Conservation (phyloP, 148 eudicot genomes). For the Rhododendron griersonianum region DNA sequence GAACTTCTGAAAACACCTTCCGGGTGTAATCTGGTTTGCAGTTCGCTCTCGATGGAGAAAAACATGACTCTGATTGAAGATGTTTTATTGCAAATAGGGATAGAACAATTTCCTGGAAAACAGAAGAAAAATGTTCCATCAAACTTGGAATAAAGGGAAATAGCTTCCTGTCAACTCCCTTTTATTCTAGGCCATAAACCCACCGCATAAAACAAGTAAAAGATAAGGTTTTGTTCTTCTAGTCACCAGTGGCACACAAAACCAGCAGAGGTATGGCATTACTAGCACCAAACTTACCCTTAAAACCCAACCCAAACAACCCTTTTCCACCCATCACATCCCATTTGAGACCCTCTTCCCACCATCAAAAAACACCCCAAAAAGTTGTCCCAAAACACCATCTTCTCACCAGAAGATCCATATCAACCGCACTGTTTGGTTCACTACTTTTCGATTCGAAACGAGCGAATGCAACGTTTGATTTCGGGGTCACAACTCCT, state of each 20-base stretch:
- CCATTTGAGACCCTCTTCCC: background rate
- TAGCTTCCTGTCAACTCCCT: background rate
- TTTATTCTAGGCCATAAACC: background rate
- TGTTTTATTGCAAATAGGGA: background rate
- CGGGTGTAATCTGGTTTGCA: background rate
- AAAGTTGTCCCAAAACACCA: background rate
- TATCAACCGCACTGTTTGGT: background rate
- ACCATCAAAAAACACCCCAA: background rate
- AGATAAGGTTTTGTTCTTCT: background rate
- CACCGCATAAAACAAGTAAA: background rate
- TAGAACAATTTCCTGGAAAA: background rate
- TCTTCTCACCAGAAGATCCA: background rate
- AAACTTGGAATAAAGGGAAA: background rate
- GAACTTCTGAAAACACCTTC: background rate
- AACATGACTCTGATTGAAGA: background rate
- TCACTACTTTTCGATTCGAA: background rate
- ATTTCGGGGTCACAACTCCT: constrained; percentile 3
- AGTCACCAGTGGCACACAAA: background rate
- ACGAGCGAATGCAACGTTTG: constrained; percentile 4
- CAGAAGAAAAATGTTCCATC: background rate
- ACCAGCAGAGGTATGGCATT: background rate
- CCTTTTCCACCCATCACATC: background rate
- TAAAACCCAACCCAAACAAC: background rate
- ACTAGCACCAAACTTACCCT: background rate
- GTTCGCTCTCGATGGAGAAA: background rate